Evolutionary conservation across 805 yeast genomes (phyloP).

Genomic region (Sugiyamaella americana): DNA sequence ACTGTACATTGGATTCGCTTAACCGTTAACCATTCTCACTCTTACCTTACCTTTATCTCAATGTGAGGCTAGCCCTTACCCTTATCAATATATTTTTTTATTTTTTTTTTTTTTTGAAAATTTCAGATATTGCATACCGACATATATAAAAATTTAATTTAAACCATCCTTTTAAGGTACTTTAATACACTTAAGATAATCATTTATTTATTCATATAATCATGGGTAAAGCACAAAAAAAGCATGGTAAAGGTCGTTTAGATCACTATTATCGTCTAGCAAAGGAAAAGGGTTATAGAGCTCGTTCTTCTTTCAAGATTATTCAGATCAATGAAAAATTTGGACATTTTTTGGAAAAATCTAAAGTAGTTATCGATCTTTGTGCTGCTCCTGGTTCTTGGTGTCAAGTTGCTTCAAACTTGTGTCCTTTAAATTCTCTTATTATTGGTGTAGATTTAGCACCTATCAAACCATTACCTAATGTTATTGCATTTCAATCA

Average conservation of each 20-base stretch:
- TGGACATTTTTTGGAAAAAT: constrained; percentile 90
- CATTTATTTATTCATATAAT: not conserved
- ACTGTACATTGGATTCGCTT: no score
- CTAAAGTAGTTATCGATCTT: constrained; percentile 92
- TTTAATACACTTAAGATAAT: no score
- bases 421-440: constrained; percentile 87
- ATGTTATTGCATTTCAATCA: constrained; percentile 87
- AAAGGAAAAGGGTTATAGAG: constrained; percentile 96
- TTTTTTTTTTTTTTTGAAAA: no score
- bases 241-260: constrained; percentile 97
- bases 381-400: constrained; percentile 99
- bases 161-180: no score
- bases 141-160: no score
- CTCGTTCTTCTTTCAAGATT: constrained; percentile 95
- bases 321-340: constrained; percentile 93
- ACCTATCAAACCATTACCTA: constrained; percentile 94
- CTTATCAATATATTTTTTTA: no score
- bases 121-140: no score
- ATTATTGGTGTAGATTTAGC: constrained; percentile 99
- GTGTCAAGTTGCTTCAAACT: constrained; percentile 97
- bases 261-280: constrained; percentile 95
- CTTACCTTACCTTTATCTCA: no score
- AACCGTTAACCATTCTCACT: no score
- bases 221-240: constrained; percentile 92
- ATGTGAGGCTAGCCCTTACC: no score